These are phyloP conservation scores for Wakefieldia striispora DNA, from an alignment of 768 basidiomycete species.

Conservation along the genomic window DNA sequence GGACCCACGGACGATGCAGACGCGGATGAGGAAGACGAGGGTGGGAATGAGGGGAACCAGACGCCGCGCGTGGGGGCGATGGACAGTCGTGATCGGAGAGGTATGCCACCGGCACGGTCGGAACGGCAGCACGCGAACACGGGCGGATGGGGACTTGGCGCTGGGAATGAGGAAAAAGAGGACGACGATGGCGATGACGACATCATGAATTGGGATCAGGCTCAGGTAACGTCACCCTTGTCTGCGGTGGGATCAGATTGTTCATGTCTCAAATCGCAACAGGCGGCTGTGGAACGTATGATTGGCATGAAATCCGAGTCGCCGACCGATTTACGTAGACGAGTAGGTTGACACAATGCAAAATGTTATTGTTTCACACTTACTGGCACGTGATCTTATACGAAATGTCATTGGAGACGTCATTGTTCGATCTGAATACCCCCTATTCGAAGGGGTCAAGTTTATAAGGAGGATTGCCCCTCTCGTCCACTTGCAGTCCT, in stretches of 20 bases:
- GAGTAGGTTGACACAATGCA: slow-evolving; percentile 17
- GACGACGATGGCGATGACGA: slow-evolving; percentile 70
- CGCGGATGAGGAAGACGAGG: slow-evolving; percentile 32
- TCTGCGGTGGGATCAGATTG: neutral
- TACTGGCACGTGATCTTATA: slow-evolving; percentile 8
- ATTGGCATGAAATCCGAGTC: slow-evolving; percentile 46
- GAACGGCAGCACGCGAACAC: slow-evolving; percentile 42
- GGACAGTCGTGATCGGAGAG: slow-evolving; percentile 16
- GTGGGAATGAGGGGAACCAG: slow-evolving; percentile 52
- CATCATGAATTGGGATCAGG: slow-evolving; percentile 64
- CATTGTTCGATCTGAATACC: slow-evolving; percentile 5
- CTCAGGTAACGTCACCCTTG: slow-evolving; percentile 45
- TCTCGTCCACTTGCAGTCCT: neutral
- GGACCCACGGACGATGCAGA: slow-evolving; percentile 25
- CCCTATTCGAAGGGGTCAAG: slow-evolving; percentile 6
- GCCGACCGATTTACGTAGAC: slow-evolving; percentile 27
- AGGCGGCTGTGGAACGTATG: slow-evolving; percentile 60
- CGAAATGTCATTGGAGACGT: slow-evolving; percentile 6
- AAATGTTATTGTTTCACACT: slow-evolving; percentile 1
- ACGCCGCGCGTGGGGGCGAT: slow-evolving; percentile 55
- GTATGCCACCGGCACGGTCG: slow-evolving; percentile 32
- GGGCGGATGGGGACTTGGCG: slow-evolving; percentile 78
- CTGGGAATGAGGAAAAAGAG: slow-evolving; percentile 54
- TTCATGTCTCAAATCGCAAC: neutral
- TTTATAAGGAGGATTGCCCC: neutral